These are phyloP conservation scores for Trichosporon asahii DNA, from an alignment of 1,284 basidiomycete genomes.

Conservation along the genomic window DNA sequence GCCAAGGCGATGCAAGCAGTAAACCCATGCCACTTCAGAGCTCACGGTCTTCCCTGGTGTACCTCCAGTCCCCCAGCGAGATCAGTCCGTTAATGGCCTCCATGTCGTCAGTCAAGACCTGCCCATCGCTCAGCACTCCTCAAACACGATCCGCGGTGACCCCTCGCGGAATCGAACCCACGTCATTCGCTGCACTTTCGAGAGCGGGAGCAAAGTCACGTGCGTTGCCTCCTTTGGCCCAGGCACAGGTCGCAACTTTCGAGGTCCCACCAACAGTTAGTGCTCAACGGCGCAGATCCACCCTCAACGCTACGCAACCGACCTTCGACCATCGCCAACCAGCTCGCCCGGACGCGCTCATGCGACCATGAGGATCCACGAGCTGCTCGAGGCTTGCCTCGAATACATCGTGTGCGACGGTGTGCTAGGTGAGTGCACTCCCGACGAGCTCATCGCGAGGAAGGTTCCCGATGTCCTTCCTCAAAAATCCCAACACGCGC, in stretches of 20 bases:
- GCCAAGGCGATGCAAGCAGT: neutral
- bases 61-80: no score
- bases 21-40: no score
- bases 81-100: no score
- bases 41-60: no score
- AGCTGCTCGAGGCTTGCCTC: slow-evolving; percentile 43
- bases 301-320: slow-evolving; percentile 1
- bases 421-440: slow-evolving; percentile 41
- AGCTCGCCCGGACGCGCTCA: neutral
- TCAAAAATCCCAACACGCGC: slow-evolving; percentile 16
- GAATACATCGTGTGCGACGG: slow-evolving; percentile 46
- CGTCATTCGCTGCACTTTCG: neutral
- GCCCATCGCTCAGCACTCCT: no score
- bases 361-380: slow-evolving; percentile 43
- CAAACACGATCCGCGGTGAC: neutral
- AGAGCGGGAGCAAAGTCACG: neutral
- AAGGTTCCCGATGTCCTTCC: neutral
- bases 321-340: neutral
- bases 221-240: neutral
- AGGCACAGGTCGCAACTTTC: slow-evolving; percentile 7
- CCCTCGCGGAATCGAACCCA: neutral
- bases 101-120: no score
- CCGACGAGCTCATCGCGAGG: neutral
- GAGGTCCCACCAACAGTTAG: slow-evolving; percentile 3
- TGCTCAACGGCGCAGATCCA: neutral